Evolutionary conservation across 345 rosid species (phyloP), one percentile per base, ranked within the genome.

Genomic region (Melaleuca quinquenervia): DNA sequence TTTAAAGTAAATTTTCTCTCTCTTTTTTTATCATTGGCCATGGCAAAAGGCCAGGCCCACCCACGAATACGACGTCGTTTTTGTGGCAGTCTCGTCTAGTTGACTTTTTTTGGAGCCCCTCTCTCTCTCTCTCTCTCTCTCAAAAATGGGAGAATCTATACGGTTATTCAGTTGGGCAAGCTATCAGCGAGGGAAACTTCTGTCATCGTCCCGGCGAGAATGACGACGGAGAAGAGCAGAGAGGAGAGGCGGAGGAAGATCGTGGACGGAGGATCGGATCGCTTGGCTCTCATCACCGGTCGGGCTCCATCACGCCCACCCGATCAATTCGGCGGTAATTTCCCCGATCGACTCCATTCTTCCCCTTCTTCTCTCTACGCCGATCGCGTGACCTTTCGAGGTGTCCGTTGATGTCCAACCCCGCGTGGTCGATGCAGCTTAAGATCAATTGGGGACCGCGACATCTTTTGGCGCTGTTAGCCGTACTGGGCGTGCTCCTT

Each of bases 261-360:
- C 53, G 54, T 90, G 87, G 94, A 92, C 84, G 82, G 92, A 82
- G 92, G 96, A 62, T 88, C 90, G 22, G 96, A 94, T 87, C 91
- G 93, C 58, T 44, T 94, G 86, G 95, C 93, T 11, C 58, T 94
- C 82, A 94, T 94, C 87, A 91, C 93, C 48, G 92, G 94, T 9
- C 91, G 90, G 6, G 2, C 76, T n/a, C 82, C 60, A 84, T n/a
- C 87, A 80, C 91, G 21, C 48, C 48, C 83, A 83, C 26, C 29
- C 84, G 48, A 32, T 20, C 48, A 70, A 36, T 70, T 18, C 48
- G 48, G 12, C 48, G 48, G 80, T 70, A 70, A 32, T 70, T 18
- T 70, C 78, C 20, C 48, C 70, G 45, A 36, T 70, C 48, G 45
- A 36, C 78, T 70, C 26, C 26, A 36, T 12, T 22, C 27, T 10